Percentiles rank a stretch among this genome's conserved stretches.
Evolutionary conservation across 1,284 basidiomycete genomes (phyloP).

Genomic region (Coniferiporia sulphurascens): DNA sequence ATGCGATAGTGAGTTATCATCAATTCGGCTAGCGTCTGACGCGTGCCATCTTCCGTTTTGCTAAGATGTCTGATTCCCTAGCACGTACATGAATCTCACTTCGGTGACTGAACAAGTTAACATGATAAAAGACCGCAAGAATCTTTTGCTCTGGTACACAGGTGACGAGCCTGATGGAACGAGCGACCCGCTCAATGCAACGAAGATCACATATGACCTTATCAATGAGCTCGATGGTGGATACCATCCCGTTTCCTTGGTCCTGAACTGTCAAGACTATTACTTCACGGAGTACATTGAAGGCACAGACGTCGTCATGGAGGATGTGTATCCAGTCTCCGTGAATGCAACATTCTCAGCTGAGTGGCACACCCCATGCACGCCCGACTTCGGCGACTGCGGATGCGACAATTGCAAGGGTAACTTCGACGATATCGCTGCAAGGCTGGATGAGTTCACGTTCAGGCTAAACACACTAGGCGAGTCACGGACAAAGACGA

Average conservation of each 20-base stretch:
- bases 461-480: slow-evolving; percentile 54
- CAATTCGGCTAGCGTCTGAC: not conserved
- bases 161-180: slow-evolving; percentile 73
- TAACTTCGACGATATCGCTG: slow-evolving; percentile 56
- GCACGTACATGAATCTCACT: slow-evolving; percentile 60
- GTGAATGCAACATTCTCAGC: slow-evolving; percentile 66
- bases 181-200: slow-evolving; percentile 59
- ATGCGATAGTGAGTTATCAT: slow-evolving; percentile 54
- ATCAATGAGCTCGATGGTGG: slow-evolving; percentile 59
- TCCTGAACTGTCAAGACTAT: slow-evolving; percentile 71
- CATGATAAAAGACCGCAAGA: slow-evolving; percentile 56
- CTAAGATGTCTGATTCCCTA: slow-evolving; percentile 22
- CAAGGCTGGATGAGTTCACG: slow-evolving; percentile 57
- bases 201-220: slow-evolving; percentile 50
- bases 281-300: slow-evolving; percentile 52
- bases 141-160: slow-evolving; percentile 74
- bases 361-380: slow-evolving; percentile 49
- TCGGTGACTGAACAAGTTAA: slow-evolving; percentile 64
- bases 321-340: slow-evolving; percentile 55
- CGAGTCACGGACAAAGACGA: slow-evolving; percentile 56
- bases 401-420: slow-evolving; percentile 56
- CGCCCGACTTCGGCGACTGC: slow-evolving; percentile 60
- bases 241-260: slow-evolving; percentile 72
- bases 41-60: slow-evolving; percentile 32
- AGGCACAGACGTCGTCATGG: slow-evolving; percentile 59